Evolutionary conservation across 192 early-diverging fungal species (phyloP).

Genomic region (Oehlia diaphana): DNA sequence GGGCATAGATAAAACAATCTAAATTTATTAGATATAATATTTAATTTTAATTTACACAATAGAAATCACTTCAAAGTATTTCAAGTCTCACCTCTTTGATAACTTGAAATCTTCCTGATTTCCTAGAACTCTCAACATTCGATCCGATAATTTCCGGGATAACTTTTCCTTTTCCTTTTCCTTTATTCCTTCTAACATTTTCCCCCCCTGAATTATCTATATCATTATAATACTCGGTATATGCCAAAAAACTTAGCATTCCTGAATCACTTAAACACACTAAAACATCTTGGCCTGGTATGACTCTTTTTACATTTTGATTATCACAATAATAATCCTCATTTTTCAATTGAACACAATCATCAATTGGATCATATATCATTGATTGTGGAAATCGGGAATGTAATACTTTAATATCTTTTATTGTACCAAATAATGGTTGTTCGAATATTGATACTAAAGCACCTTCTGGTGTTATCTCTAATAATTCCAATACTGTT

Average conservation of each 20-base stretch:
- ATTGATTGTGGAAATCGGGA: slow-evolving; percentile 26
- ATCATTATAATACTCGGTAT: background rate
- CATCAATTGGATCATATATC: slow-evolving; percentile 24
- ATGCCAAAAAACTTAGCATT: slow-evolving; percentile 36
- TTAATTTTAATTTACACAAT: background rate
- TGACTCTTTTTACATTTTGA: background rate
- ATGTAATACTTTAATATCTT: slow-evolving; percentile 36
- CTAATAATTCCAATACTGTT: slow-evolving; percentile 22
- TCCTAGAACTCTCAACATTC: background rate
- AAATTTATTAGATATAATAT: background rate
- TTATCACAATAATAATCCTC: background rate
- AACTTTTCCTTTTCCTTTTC: slow-evolving; percentile 7
- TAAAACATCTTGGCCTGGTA: slow-evolving; percentile 24
- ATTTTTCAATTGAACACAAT: background rate
- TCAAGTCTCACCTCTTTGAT: slow-evolving; percentile 15
- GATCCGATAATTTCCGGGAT: background rate
- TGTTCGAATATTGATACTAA: slow-evolving; percentile 36
- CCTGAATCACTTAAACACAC: slow-evolving; percentile 40
- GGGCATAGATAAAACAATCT: background rate
- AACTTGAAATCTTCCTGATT: slow-evolving; percentile 3
- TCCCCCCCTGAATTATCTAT: background rate
- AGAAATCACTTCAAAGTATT: no score
- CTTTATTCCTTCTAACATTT: background rate
- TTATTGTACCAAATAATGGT: slow-evolving; percentile 47
- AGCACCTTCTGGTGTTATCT: slow-evolving; percentile 30